These are phyloP conservation scores for Nidularia sp. DNA, from an alignment of 768 basidiomycete genomes.

Conservation along the genomic window DNA sequence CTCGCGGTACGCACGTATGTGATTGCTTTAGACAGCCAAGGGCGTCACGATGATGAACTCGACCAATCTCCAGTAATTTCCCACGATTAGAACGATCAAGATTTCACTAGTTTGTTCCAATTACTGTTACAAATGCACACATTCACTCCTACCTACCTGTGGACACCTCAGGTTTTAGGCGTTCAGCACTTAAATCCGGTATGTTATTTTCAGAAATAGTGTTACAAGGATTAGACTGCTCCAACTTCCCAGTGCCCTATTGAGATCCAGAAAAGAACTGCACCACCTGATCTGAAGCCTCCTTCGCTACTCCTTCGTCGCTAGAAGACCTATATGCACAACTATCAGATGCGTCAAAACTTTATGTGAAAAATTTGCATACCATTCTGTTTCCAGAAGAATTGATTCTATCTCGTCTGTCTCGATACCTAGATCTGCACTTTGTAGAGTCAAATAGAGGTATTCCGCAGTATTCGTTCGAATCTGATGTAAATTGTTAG, in stretches of 20 bases:
- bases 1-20: too few species aligned
- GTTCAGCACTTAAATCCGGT: too few species aligned
- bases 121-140: neutral
- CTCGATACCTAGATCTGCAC: slow-evolving; percentile 60
- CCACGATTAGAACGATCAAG: slow-evolving; percentile 4
- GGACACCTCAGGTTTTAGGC: too few species aligned
- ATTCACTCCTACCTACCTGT: too few species aligned
- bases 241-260: too few species aligned
- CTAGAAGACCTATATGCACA: slow-evolving; percentile 41
- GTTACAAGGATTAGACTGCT: too few species aligned
- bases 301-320: slow-evolving; percentile 31
- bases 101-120: too few species aligned
- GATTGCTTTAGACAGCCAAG: too few species aligned
- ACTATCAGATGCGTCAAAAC: neutral
- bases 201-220: too few species aligned
- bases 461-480: slow-evolving; percentile 80
- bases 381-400: slow-evolving; percentile 84
- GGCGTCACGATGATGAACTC: too few species aligned
- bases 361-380: slow-evolving; percentile 15
- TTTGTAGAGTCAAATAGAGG: slow-evolving; percentile 74
- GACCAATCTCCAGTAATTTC: neutral
- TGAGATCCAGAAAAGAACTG: slow-evolving; percentile 23
- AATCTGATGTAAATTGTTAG: slow-evolving; percentile 41
- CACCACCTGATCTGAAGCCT: slow-evolving; percentile 36
- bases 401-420: slow-evolving; percentile 65